Percentiles rank a stretch among this genome's conserved stretches.
phyloP scores from a whole-genome alignment of 345 rosid genomes.

The Brassica rapa region DNA sequence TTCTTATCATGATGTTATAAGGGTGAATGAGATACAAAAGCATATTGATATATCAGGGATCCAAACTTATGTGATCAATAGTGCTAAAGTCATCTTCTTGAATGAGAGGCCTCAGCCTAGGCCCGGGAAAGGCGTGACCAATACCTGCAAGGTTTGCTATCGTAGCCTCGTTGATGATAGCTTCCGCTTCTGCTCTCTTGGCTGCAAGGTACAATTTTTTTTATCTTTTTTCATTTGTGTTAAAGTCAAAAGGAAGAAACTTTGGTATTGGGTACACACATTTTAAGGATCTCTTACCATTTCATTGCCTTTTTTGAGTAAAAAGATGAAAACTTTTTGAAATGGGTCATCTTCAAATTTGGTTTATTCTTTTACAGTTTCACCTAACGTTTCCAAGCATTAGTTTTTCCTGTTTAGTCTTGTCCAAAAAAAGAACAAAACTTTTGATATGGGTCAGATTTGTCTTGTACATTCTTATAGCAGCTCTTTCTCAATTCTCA shows the following conservation, averaged over 20 bases:
- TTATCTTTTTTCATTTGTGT: background rate
- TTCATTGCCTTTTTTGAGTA: conserved; percentile 13
- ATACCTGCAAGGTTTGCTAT: conserved; percentile 90
- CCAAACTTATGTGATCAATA: conserved; percentile 95
- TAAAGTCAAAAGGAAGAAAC: conserved; percentile 7
- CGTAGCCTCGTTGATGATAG: conserved; percentile 96
- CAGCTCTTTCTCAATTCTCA: background rate
- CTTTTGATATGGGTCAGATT: conserved; percentile 12
- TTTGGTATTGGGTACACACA: background rate
- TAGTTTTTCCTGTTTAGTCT: background rate
- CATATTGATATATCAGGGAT: conserved; percentile 78
- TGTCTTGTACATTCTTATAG: background rate
- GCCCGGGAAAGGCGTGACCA: conserved; percentile 93
- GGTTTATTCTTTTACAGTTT: background rate
- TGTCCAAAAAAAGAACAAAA: background rate
- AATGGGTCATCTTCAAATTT: background rate
- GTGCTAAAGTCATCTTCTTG: conserved; percentile 93
- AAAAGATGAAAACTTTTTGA: conserved; percentile 30
- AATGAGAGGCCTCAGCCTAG: conserved; percentile 97
- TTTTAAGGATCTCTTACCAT: conserved; percentile 4
- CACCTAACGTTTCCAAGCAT: background rate
- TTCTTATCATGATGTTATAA: conserved; percentile 97
- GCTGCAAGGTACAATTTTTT: conserved; percentile 75
- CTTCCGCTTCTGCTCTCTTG: conserved; percentile 95
- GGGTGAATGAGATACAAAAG: conserved; percentile 90